phyloP scores from a whole-genome alignment of 1,139 yeast species.

The Lodderomyces orthopsilosis region DNA sequence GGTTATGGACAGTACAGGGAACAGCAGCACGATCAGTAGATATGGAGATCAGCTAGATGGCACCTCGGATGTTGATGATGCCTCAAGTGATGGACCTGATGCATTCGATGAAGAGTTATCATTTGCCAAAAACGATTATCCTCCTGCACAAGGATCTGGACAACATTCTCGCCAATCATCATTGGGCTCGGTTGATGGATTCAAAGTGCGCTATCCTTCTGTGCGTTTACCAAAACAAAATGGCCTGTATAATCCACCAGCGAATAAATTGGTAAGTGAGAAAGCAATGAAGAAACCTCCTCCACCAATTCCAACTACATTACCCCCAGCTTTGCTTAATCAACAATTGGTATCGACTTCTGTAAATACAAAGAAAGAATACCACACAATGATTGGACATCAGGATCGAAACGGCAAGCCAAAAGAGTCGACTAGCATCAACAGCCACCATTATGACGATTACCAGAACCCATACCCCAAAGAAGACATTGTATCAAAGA shows the following conservation, averaged over 20 bases:
- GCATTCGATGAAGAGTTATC: slow-evolving; percentile 3
- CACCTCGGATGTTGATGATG: neutral
- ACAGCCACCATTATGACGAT: neutral
- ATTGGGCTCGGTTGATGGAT: slow-evolving; percentile 7
- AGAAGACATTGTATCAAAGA: slow-evolving; percentile 1
- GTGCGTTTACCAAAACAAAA: slow-evolving; percentile 3
- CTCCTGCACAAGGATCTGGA: neutral
- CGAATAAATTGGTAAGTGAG: neutral
- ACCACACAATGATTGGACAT: neutral
- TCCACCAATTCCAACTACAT: slow-evolving; percentile 8
- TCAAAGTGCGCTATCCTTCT: slow-evolving; percentile 13
- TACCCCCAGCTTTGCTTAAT: slow-evolving; percentile 5
- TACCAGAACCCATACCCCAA: slow-evolving; percentile 4
- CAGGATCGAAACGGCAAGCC: neutral
- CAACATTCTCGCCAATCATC: slow-evolving; percentile 6
- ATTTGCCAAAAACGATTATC: neutral
- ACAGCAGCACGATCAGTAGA: neutral
- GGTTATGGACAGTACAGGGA: neutral
- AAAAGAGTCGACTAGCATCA: neutral
- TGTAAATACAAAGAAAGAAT: neutral
- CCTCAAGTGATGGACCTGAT: neutral
- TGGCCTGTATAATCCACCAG: neutral
- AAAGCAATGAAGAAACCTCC: slow-evolving; percentile 3
- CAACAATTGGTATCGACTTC: neutral
- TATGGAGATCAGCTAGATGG: neutral